Percentiles rank a stretch among this genome's conserved stretches.
Evolutionary conservation across 1,139 yeast species (phyloP).

Genomic region (Suzukiozyma palmioleophila): DNA sequence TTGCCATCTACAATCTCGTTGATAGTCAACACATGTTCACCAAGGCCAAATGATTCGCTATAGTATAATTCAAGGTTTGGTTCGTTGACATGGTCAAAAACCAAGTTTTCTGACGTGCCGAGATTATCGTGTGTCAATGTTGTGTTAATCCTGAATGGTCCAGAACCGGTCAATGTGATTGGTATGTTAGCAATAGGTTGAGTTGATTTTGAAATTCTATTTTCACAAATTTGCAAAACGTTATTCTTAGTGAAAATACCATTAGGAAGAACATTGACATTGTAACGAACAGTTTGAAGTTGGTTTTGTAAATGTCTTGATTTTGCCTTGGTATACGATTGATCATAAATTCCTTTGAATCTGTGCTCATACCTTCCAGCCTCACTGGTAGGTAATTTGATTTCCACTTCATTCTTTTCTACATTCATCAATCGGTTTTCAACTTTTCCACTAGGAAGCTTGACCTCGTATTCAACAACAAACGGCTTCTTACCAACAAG

Average conservation of each 20-base stretch:
- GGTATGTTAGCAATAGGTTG: conserved; percentile 42
- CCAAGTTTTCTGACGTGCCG: conserved; percentile 12
- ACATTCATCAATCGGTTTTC: conserved; percentile 33
- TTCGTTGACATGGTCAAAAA: conserved; percentile 14
- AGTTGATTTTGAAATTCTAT: conserved; percentile 28
- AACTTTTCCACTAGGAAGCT: conserved; percentile 51
- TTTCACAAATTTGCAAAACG: conserved; percentile 53
- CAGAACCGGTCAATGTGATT: conserved; percentile 50
- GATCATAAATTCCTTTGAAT: conserved; percentile 63
- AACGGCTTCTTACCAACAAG: conserved; percentile 70
- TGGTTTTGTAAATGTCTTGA: conserved; percentile 20
- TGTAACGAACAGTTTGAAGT: conserved; percentile 45
- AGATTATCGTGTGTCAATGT: conserved; percentile 41
- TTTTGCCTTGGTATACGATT: conserved; percentile 52
- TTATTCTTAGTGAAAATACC: conserved; percentile 30
- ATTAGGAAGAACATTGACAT: conserved; percentile 59
- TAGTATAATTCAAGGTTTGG: conserved; percentile 14
- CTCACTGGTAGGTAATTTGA: conserved; percentile 31
- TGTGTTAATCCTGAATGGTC: conserved; percentile 60
- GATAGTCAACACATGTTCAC: conserved; percentile 56
- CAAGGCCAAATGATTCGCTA: conserved; percentile 21
- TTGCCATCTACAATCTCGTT: conserved; percentile 59
- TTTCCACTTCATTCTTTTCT: conserved; percentile 19
- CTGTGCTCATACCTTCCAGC: conserved; percentile 60
- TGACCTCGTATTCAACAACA: conserved; percentile 60